Evolutionary conservation across 2,329 filamentous ascomycete species (phyloP), one percentile per base, ranked within the genome.

Genomic region (Cytospora schulzeri): DNA sequence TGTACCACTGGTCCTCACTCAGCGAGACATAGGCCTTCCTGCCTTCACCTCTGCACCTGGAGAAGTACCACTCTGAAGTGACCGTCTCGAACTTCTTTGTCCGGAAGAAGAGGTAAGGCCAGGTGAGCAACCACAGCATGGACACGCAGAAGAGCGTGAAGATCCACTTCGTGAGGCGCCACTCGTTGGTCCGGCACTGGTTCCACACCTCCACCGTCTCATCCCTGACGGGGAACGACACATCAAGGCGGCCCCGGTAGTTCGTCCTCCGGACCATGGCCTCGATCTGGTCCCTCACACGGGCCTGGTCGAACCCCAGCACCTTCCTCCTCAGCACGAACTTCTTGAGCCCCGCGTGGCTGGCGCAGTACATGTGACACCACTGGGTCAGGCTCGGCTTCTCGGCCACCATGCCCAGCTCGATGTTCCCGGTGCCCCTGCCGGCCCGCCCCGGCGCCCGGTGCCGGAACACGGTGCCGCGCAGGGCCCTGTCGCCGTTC

Each of bases 71-170:
- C 38, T 88, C 80, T 0, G 84, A 82, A 26, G 80, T 78, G 3
- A 86, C 82, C 2, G 91, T 87, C 68, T 88, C 83, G 77, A 88
- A 93, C 57, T 85, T 81, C 72, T 85, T 86, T 1, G 90, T 93
- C 22, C 83, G 76, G 72, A 91, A 82, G 76, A 85, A 88, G 15
- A 93, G 80, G 63, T 85, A 83, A 0, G 90, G 90, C 90, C 90
- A 93, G 3, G 84, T 79, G 69, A 93, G 80, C 63, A 93, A 71
- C 82, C 90, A 90, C 15, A 90, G 74, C 66, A 92, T 85, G 0
- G 87, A 87, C 7, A 91, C 73, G 72, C 85, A 87, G 76, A 88
- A 91, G 12, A 91, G 53, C 80, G 85, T 85, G 51, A 83, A 78
- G 53, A 92, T 78, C 87, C 87, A 91, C 8, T 73, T 73, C 1